Conservation (phyloP, 2,329 filamentous ascomycete species). For the Akanthomyces muscarius region DNA sequence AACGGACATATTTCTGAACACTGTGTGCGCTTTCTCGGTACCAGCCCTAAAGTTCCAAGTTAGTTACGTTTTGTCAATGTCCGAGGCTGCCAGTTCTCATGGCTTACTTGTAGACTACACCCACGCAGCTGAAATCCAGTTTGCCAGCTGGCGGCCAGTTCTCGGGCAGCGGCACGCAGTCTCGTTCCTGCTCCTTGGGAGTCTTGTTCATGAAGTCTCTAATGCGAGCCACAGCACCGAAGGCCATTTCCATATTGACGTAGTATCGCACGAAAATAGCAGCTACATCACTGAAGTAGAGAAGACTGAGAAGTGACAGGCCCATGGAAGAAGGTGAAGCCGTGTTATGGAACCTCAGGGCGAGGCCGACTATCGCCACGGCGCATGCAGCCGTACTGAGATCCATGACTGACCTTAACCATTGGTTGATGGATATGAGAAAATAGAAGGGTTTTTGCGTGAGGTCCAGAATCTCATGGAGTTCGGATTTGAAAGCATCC, state of each 20-base stretch:
- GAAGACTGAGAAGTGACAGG: conserved; percentile 20
- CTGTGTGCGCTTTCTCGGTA: conserved; percentile 8
- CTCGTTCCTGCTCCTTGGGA: conserved; percentile 16
- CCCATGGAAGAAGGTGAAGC: conserved; percentile 16
- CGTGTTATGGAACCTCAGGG: conserved; percentile 27
- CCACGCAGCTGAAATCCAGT: conserved; percentile 19
- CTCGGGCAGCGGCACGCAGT: conserved; percentile 22
- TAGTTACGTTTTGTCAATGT: no score
- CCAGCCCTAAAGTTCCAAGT: no score
- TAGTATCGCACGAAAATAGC: background rate
- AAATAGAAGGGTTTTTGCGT: conserved; percentile 54
- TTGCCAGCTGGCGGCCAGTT: conserved; percentile 20
- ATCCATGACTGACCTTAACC: conserved; percentile 48
- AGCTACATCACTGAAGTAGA: conserved; percentile 23
- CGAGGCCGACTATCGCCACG: conserved; percentile 40
- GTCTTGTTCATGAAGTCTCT: conserved; percentile 16
- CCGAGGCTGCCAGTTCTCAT: conserved; percentile 15
- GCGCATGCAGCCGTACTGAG: conserved; percentile 42
- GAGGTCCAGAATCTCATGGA: conserved; percentile 41
- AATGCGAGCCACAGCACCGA: conserved; percentile 23
- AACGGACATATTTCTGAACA: conserved; percentile 26
- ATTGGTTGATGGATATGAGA: conserved; percentile 49
- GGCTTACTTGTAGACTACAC: conserved; percentile 19
- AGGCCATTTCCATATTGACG: conserved; percentile 21
- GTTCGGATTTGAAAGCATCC: conserved; percentile 36